Evolutionary conservation across 2,329 filamentous ascomycete genomes (phyloP).

Genomic region (Ceratocystis papillata): DNA sequence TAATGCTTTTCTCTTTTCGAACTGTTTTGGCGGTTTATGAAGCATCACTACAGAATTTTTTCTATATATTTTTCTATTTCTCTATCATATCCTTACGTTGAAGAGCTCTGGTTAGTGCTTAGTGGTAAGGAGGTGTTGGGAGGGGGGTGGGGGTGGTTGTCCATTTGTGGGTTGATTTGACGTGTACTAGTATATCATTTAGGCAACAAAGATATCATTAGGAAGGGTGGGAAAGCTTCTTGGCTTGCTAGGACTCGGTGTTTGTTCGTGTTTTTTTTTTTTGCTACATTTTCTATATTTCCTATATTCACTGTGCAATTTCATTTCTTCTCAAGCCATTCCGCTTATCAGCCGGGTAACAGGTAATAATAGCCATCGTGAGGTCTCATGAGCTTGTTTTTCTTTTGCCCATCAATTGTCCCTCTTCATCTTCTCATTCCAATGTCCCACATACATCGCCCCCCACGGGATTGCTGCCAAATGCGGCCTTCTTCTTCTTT

Average conservation of each 20-base stretch:
- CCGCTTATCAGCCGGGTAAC: too few species aligned
- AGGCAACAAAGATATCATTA: slow-evolving; percentile 6
- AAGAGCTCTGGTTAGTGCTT: background rate
- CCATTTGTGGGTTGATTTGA: background rate
- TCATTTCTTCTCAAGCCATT: background rate
- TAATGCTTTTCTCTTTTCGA: slow-evolving; percentile 2
- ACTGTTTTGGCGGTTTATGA: slow-evolving; percentile 1
- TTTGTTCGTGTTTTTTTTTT: background rate
- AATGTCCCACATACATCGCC: too few species aligned
- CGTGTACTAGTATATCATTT: slow-evolving; percentile 6
- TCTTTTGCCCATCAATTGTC: too few species aligned
- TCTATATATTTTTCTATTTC: background rate
- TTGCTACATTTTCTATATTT: background rate
- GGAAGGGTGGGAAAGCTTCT: background rate
- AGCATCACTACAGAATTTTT: background rate
- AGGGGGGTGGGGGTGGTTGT: background rate
- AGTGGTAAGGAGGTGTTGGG: background rate
- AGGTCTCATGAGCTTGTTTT: too few species aligned
- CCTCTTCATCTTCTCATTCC: too few species aligned
- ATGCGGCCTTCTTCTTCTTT: too few species aligned
- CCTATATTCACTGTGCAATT: background rate
- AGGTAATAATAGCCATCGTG: too few species aligned
- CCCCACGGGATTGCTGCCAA: too few species aligned
- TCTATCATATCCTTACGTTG: background rate
- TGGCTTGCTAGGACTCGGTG: background rate